Evolutionary conservation across 768 basidiomycete species (phyloP).

Genomic region (Pisolithus tinctorius): DNA sequence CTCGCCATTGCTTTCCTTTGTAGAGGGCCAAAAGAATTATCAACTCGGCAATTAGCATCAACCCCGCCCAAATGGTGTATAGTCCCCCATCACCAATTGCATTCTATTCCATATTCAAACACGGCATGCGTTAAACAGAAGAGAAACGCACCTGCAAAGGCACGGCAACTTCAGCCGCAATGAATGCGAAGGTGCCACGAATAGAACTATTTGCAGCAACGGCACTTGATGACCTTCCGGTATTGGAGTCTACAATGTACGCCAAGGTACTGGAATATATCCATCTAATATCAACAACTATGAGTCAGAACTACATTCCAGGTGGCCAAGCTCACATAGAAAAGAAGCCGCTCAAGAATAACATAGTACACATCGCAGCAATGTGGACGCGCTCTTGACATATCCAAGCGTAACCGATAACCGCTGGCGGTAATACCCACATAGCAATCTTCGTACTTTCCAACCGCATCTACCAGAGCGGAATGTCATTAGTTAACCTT

Average conservation of each 20-base stretch:
- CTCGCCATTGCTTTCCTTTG: constrained; percentile 60
- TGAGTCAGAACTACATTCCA: no score
- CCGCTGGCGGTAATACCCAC: constrained; percentile 44
- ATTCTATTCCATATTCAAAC: constrained; percentile 34
- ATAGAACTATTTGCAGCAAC: constrained; percentile 72
- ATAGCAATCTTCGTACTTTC: constrained; percentile 57
- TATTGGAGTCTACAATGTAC: constrained; percentile 85
- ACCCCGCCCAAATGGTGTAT: constrained; percentile 60
- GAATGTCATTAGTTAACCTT: background rate
- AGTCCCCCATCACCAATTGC: constrained; percentile 75
- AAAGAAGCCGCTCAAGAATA: constrained; percentile 72
- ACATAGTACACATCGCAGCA: constrained; percentile 61
- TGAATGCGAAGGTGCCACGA: constrained; percentile 61
- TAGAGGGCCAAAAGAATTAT: constrained; percentile 54
- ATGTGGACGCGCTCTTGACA: constrained; percentile 58
- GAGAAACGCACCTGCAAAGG: constrained; percentile 48
- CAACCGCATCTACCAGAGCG: constrained; percentile 56
- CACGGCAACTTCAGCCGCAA: constrained; percentile 68
- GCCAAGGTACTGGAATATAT: constrained; percentile 71
- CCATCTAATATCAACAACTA: constrained; percentile 29
- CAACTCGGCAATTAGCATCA: constrained; percentile 48
- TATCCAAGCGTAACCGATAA: constrained; percentile 75
- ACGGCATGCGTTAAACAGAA: background rate
- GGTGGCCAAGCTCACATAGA: constrained; percentile 46
- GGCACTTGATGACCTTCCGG: constrained; percentile 71